A percentile compares a stretch with the other conserved stretches of the same genome.
These are phyloP conservation scores for Kockovaella imperatae DNA, from an alignment of 768 basidiomycete species.

Conservation along the genomic window DNA sequence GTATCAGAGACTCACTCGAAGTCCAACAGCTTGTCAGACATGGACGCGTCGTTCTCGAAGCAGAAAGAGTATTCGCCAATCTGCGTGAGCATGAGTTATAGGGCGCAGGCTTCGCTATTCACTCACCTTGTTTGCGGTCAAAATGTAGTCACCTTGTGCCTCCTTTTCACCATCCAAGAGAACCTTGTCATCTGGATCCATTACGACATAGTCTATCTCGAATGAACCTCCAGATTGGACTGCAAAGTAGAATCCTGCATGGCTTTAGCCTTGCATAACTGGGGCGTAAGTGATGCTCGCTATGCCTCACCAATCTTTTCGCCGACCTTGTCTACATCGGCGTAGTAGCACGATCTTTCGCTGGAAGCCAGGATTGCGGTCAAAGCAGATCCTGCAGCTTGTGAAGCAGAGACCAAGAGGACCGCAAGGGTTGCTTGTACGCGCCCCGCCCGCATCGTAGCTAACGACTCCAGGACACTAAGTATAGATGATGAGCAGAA, in stretches of 20 bases:
- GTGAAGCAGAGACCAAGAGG: constrained; percentile 4
- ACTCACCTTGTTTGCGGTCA: constrained; percentile 70
- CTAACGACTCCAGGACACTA: too few relatives aligned
- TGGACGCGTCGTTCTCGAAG: constrained; percentile 96
- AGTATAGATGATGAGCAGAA: too few relatives aligned
- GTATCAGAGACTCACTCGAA: constrained; percentile 48
- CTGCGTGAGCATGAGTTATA: constrained; percentile 7
- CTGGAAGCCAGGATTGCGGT: constrained; percentile 43
- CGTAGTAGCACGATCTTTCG: constrained; percentile 69
- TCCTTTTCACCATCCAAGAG: constrained; percentile 81
- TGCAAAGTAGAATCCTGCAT: constrained; percentile 90
- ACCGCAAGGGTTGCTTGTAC: too few relatives aligned
- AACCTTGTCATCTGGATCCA: constrained; percentile 80
- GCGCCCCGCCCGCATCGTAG: too few relatives aligned
- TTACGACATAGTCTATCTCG: constrained; percentile 88
- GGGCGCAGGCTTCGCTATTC: background rate
- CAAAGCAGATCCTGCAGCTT: constrained; percentile 36
- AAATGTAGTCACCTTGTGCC: constrained; percentile 91
- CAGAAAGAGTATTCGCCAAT: constrained; percentile 65
- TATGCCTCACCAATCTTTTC: constrained; percentile 82
- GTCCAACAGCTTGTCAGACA: constrained; percentile 72
- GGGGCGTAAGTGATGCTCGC: constrained; percentile 43
- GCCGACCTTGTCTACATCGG: constrained; percentile 68
- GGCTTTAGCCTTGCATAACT: constrained; percentile 46
- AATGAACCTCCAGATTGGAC: constrained; percentile 97